Conservation (phyloP, 2,329 filamentous ascomycete species). For the Fusarium sp. region DNA sequence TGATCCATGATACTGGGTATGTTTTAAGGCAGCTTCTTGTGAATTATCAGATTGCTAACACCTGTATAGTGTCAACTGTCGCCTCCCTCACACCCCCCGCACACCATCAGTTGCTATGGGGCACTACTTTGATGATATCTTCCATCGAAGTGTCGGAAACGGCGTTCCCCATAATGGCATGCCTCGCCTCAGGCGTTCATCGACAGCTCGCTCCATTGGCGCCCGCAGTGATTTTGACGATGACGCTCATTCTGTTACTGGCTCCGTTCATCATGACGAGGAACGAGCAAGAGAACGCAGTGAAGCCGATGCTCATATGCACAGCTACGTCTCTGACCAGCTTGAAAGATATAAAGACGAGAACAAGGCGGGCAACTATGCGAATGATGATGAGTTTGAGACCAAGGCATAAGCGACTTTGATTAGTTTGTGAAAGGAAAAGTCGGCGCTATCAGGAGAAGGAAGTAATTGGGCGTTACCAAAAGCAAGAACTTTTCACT, state of each 20-base stretch:
- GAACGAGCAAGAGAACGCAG: slow-evolving; percentile 62
- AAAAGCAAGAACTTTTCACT: slow-evolving; percentile 31
- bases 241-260: slow-evolving; percentile 51
- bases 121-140: slow-evolving; percentile 96
- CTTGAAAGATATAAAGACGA: slow-evolving; percentile 73
- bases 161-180: slow-evolving; percentile 55
- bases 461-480: slow-evolving; percentile 32
- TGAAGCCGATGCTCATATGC: slow-evolving; percentile 77
- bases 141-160: slow-evolving; percentile 61
- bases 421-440: slow-evolving; percentile 6
- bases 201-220: slow-evolving; percentile 85
- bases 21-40: slow-evolving; percentile 49
- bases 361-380: slow-evolving; percentile 42
- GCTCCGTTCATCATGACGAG: slow-evolving; percentile 53
- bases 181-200: slow-evolving; percentile 78
- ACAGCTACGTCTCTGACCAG: slow-evolving; percentile 85
- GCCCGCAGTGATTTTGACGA: slow-evolving; percentile 81
- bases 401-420: slow-evolving; percentile 50
- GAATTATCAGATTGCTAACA: slow-evolving; percentile 55
- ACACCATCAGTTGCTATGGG: slow-evolving; percentile 85
- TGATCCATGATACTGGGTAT: slow-evolving; percentile 98
- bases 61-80: slow-evolving; percentile 78
- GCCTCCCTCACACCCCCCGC: slow-evolving; percentile 91
- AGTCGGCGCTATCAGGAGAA: slow-evolving; percentile 19
- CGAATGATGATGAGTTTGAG: slow-evolving; percentile 62